These are phyloP conservation scores for Fusarium oligoseptatum DNA, from an alignment of 2,329 filamentous ascomycete species.

Conservation along the genomic window DNA sequence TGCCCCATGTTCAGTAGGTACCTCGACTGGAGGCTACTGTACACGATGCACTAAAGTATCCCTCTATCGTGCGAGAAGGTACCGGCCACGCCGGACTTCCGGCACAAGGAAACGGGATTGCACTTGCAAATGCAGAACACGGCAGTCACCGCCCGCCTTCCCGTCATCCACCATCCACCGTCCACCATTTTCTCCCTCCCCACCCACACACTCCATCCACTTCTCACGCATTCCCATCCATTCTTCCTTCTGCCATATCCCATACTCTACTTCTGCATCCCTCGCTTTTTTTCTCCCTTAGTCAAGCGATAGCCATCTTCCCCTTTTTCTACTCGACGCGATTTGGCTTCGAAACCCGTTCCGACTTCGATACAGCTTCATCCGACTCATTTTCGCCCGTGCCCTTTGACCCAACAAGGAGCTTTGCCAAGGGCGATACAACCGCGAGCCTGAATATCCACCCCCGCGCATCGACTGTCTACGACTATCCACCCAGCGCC, in stretches of 20 bases:
- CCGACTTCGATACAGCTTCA: neutral
- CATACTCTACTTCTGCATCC: slow-evolving; percentile 37
- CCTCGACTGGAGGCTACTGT: slow-evolving; percentile 4
- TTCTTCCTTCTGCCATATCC: slow-evolving; percentile 38
- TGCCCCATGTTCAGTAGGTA: slow-evolving; percentile 20
- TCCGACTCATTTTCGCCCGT: neutral
- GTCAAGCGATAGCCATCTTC: slow-evolving; percentile 11
- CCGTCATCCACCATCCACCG: slow-evolving; percentile 18
- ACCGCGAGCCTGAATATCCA: slow-evolving; percentile 38
- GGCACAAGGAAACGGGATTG: slow-evolving; percentile 14
- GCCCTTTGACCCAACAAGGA: slow-evolving; percentile 5
- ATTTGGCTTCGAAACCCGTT: slow-evolving; percentile 4
- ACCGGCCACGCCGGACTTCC: neutral
- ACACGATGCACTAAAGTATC: neutral
- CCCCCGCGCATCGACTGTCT: slow-evolving; percentile 40
- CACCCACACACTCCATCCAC: slow-evolving; percentile 36
- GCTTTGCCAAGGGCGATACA: slow-evolving; percentile 21
- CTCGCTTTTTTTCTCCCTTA: slow-evolving; percentile 26
- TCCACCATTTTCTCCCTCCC: slow-evolving; percentile 16
- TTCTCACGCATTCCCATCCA: slow-evolving; percentile 40
- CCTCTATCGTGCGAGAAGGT: neutral
- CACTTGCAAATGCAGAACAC: slow-evolving; percentile 25
- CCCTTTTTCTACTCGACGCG: slow-evolving; percentile 14
- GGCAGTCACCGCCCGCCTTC: slow-evolving; percentile 17
- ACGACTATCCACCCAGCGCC: slow-evolving; percentile 27